Percentiles rank a stretch among this genome's conserved stretches.
These are phyloP conservation scores for Hemerocallis citrina DNA, from an alignment of 106 monocot species.

Conservation along the genomic window DNA sequence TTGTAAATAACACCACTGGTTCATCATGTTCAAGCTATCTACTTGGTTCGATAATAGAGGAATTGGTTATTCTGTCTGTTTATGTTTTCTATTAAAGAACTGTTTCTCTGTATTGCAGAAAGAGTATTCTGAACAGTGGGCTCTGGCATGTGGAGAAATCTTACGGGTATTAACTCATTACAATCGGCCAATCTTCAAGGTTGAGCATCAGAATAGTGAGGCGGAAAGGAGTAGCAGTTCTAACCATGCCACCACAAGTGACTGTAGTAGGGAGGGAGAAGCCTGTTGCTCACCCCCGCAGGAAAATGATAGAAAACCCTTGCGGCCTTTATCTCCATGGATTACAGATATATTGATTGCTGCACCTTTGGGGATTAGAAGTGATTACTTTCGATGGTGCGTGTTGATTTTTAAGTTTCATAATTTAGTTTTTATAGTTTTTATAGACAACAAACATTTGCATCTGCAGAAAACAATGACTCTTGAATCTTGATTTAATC, in stretches of 20 bases:
- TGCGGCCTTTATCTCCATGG: conserved; percentile 90
- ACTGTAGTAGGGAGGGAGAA: conserved; percentile 28
- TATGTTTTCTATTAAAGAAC: too few species aligned
- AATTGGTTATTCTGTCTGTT: too few species aligned
- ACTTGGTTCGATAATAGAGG: too few species aligned
- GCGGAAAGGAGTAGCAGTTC: conserved; percentile 43
- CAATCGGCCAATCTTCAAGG: conserved; percentile 86
- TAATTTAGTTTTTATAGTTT: not conserved
- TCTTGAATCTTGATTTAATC: too few species aligned
- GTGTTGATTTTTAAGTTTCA: conserved; percentile 1
- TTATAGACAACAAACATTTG: not conserved
- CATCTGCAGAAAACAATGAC: not conserved
- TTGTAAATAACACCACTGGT: not conserved
- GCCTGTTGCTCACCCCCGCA: conserved; percentile 14
- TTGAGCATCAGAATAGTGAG: conserved; percentile 47
- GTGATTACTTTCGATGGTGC: conserved; percentile 96
- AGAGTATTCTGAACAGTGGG: conserved; percentile 98
- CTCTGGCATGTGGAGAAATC: conserved; percentile 96
- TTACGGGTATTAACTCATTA: conserved; percentile 94
- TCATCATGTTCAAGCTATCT: not conserved
- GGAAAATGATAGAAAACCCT: conserved; percentile 75
- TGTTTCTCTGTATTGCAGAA: conserved; percentile 61
- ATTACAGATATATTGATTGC: conserved; percentile 94
- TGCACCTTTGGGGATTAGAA: conserved; percentile 93
- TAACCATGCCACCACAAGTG: conserved; percentile 55